Evolutionary conservation across 2,329 filamentous ascomycete species (phyloP), one percentile per base, ranked within the genome.

Genomic region (Penicillium hesseltinei): DNA sequence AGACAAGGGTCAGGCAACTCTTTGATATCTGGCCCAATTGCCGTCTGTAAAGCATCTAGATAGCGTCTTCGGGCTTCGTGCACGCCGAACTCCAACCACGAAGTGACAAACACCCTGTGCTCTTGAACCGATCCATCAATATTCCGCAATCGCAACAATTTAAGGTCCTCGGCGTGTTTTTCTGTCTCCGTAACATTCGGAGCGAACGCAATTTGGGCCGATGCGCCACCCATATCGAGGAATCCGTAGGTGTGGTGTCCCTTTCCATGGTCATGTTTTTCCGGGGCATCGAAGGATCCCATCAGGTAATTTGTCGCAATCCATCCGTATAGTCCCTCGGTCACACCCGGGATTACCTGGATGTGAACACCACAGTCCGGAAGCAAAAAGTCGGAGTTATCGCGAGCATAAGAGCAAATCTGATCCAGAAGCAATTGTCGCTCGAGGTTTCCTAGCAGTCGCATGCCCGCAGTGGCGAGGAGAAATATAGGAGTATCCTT

Each of bases 11-110:
- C 95, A 0, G 91, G 91, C 0, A 96, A 78, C 66, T 96, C 91
- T 29, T 80, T 77, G 6, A 81, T 78, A 5, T 80, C 77, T 10
- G 81, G 80, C n/a, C 78, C 79, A 61, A 87, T 88, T 1, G 86
- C 82, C 35, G 90, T 85, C 55, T 88, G 73, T n/a, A 99, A 76
- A 4, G 84, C 81, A 59, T 92, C 82, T n/a, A 97, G 80, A 68
- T 95, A 99, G 56, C 92, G 84, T 65, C 88, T 82, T 46, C 94
- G 86, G 5, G 95, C 94, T 77, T 97, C 88, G 63, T 97, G 94
- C 31, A 95, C 93, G n/a, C 94, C 94, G 70, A 96, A 99, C 0
- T 93, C 93, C 6, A 99, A 82, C 94, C 94, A 99, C 0, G 94
- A 96, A 1, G 93, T 92, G 0, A 95, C 92, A 71, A 99, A 99